Evolutionary conservation across 2,329 filamentous ascomycete species (phyloP), one percentile per base, ranked within the genome.

Genomic region (Alternaria triticina): DNA sequence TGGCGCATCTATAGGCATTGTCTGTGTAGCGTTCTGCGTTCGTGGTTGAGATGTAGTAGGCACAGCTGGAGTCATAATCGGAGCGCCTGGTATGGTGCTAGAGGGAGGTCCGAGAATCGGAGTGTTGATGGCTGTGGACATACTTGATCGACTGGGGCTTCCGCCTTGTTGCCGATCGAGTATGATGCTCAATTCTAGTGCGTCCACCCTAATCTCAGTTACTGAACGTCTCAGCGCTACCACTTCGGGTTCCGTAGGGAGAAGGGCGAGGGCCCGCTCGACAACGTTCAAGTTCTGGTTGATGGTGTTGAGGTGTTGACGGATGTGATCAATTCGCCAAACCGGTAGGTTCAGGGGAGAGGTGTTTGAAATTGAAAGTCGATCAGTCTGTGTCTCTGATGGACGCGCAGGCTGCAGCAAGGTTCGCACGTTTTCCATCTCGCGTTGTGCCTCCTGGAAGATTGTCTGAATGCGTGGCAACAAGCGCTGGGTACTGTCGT

Each of bases 391-490:
- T 23, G 40, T 25, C 27, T 64, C 54, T 13, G 59, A 17, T 11
- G 59, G 56, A 20, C 15, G 44, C 8, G 62, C 54, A 11, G 60
- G 36, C 22, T 72, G 70, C 13, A 77, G 55, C 45, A 78, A 43
- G 1, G 66, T 52, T 12, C 73, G 71, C 5, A 75, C 68, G 54
- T 77, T 79, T 7, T 77, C 74, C 69, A 79, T 72, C 57, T 78
- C 75, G 20, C 70, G 73, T 27, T 72, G 69, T 22, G 75, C 74
- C 8, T 64, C 59, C n/a, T 74, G 69, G 30, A 80, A 61, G 6
- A 72, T 68, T 4, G 25, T 36, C 54, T 72, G 61, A 11, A 77
- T 66, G 8, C 72, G 71, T 8, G 65, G 61, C 10, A 79, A 45
- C 15, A 72, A 61, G 17, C 69, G 66, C 22, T 74, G 68, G 2